Evolutionary conservation across 78 protist genomes (phyloP).

Genomic region (Parvularia atlantis): DNA sequence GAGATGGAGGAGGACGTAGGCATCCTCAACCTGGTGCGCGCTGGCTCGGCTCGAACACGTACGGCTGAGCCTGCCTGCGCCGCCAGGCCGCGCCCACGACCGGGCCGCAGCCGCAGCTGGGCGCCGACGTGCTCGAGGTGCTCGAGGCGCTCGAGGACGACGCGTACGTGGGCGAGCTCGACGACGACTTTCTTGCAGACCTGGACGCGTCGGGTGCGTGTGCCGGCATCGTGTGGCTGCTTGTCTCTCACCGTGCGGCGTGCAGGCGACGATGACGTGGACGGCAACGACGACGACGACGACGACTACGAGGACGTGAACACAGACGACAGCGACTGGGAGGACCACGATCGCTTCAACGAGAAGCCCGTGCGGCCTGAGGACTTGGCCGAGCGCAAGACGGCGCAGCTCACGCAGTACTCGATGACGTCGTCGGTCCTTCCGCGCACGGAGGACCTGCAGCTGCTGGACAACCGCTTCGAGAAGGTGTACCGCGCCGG

Average conservation of each 20-base stretch:
- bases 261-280: not conserved
- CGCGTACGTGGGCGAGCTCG: not conserved
- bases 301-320: not conserved
- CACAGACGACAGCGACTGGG: no score
- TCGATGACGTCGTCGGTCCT: slow-evolving; percentile 25
- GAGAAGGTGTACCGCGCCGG: slow-evolving; percentile 14
- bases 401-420: no score
- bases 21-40: slow-evolving; percentile 14
- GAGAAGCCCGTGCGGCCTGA: no score
- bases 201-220: no score
- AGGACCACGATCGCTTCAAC: no score
- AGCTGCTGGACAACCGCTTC: slow-evolving; percentile 21
- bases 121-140: slow-evolving; percentile 17
- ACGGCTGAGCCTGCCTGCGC: no score
- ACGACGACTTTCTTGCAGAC: slow-evolving; percentile 12
- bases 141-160: slow-evolving; percentile 14
- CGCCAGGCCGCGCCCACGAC: no score
- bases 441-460: slow-evolving; percentile 14
- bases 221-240: no score
- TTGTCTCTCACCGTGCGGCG: not conserved
- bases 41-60: no score
- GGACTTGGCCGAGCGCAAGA: no score
- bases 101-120: slow-evolving; percentile 5
- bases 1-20: slow-evolving; percentile 1
- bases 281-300: slow-evolving; percentile 2